A percentile compares a stretch with the other conserved stretches of the same genome.
Conservation (phyloP, 2,329 filamentous ascomycete species). For the Raffaelea arxii region DNA sequence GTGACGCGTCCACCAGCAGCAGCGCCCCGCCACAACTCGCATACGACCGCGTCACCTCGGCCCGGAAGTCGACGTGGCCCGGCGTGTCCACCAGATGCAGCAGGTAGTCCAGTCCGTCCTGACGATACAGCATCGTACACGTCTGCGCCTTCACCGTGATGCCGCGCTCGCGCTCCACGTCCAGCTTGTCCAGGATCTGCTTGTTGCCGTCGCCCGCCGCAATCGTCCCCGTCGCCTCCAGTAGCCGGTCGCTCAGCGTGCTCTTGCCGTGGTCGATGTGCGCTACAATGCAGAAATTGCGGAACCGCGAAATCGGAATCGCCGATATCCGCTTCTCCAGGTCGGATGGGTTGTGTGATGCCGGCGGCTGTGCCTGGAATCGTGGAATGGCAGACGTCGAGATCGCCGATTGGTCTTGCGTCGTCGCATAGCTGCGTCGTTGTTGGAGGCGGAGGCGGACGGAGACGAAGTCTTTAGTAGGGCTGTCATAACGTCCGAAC, state of each 20-base stretch:
- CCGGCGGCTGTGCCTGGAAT: neutral
- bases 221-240: constrained; percentile 93
- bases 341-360: constrained; percentile 20
- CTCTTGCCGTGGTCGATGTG: constrained; percentile 99
- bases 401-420: neutral
- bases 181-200: constrained; percentile 92
- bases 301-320: constrained; percentile 69
- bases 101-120: constrained; percentile 79
- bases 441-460: neutral
- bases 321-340: constrained; percentile 55
- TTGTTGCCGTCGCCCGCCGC: constrained; percentile 72
- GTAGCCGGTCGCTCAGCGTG: constrained; percentile 81
- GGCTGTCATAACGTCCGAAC: neutral
- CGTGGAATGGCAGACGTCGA: neutral
- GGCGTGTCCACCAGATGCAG: constrained; percentile 94
- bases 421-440: neutral
- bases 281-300: constrained; percentile 98
- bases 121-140: constrained; percentile 91
- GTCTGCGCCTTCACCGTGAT: constrained; percentile 99
- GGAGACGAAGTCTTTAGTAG: too few relatives aligned
- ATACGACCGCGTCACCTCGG: constrained; percentile 92
- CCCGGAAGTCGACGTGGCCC: constrained; percentile 94
- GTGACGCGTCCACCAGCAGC: constrained; percentile 87
- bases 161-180: constrained; percentile 89
- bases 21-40: constrained; percentile 90